Conservation (phyloP, 140 eudicot species). For the Cichorium intybus region DNA sequence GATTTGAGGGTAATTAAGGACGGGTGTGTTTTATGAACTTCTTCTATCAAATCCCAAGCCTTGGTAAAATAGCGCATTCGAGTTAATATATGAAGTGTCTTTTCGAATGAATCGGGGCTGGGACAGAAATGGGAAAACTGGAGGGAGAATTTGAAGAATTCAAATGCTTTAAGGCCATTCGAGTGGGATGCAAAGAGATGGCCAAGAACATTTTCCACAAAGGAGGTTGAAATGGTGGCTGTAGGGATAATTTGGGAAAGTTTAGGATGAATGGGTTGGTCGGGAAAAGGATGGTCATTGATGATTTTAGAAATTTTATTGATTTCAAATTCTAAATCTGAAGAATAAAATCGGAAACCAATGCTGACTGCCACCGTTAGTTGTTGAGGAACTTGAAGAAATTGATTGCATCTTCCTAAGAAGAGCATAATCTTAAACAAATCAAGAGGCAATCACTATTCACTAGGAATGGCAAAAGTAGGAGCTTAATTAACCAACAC, state of each 20-base stretch:
- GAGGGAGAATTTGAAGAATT: constrained; percentile 66
- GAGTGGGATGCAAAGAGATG: constrained; percentile 65
- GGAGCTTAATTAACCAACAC: no score
- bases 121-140: constrained; percentile 40
- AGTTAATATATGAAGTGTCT: constrained; percentile 74
- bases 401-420: constrained; percentile 25
- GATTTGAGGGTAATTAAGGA: constrained; percentile 73
- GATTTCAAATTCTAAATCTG: constrained; percentile 36
- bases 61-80: constrained; percentile 75
- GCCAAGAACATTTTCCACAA: constrained; percentile 79
- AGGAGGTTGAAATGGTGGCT: constrained; percentile 34
- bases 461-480: no score
- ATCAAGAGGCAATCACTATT: background rate
- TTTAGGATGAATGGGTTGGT: constrained; percentile 45
- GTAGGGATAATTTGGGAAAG: constrained; percentile 45
- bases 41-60: constrained; percentile 80
- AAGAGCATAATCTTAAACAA: constrained; percentile 24
- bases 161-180: constrained; percentile 81
- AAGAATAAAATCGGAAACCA: constrained; percentile 34
- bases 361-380: constrained; percentile 7
- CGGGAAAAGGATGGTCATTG: constrained; percentile 74
- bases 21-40: constrained; percentile 46
- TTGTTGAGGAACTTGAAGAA: constrained; percentile 24
- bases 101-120: constrained; percentile 70
- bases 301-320: constrained; percentile 52